Evolutionary conservation across 177 flowering plant species (phyloP).

Genomic region (Vitis hybrid): DNA sequence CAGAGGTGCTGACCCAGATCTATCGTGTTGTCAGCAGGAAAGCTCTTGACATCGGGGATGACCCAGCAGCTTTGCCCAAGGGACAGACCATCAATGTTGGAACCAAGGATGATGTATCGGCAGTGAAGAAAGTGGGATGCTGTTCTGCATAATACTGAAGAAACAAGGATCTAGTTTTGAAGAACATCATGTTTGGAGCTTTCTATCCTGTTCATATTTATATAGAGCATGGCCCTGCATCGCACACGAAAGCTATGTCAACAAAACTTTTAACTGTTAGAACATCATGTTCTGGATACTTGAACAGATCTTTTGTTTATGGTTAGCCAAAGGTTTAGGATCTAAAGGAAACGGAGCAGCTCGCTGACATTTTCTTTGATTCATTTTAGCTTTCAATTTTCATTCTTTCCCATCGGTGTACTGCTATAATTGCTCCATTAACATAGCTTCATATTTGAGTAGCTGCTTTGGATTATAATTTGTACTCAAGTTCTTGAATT

Average conservation of each 20-base stretch:
- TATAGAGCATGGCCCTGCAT: conserved; percentile 3
- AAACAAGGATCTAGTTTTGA: background rate
- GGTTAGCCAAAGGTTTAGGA: conserved; percentile 1
- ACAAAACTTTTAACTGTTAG: background rate
- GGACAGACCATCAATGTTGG: conserved; percentile 82
- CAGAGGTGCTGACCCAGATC: conserved; percentile 76
- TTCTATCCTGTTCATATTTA: conserved; percentile 18
- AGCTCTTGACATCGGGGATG: conserved; percentile 72
- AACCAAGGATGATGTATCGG: conserved; percentile 70
- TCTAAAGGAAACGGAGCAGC: background rate
- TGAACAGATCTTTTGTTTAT: background rate
- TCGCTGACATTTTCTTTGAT: background rate
- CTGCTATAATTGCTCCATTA: background rate
- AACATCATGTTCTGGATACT: conserved; percentile 6
- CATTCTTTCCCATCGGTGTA: background rate
- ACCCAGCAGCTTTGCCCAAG: conserved; percentile 72
- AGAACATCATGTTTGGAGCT: background rate
- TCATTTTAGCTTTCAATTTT: conserved; percentile 1
- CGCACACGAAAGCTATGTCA: background rate
- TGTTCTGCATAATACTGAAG: conserved; percentile 49
- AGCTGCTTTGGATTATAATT: no score
- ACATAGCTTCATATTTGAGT: no score
- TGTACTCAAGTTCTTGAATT: no score
- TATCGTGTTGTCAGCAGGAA: conserved; percentile 71
- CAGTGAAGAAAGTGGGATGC: conserved; percentile 71